Conservation (phyloP, 202 grass and related monocot genomes). For the Panicum hallii region DNA sequence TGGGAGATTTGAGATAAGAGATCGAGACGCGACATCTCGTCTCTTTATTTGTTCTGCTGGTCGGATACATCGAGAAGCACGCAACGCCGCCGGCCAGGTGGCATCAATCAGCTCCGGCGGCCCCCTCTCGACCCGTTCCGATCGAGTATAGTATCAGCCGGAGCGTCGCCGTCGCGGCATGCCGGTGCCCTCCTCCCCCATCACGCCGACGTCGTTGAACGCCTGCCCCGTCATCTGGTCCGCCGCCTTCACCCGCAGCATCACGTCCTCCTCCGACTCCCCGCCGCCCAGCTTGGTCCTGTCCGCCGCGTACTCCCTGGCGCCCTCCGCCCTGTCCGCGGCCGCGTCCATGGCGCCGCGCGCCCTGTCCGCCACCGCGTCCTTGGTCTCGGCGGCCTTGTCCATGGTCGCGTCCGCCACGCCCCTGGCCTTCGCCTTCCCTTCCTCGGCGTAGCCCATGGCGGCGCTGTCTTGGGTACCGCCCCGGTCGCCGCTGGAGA, state of each 20-base stretch:
- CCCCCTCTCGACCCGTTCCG: neutral
- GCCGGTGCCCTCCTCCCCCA: slow-evolving; percentile 59
- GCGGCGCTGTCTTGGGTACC: neutral
- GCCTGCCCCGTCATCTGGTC: slow-evolving; percentile 69
- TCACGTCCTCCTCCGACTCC: slow-evolving; percentile 36
- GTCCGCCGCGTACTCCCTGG: slow-evolving; percentile 28
- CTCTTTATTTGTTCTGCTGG: too few species aligned
- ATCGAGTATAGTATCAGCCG: neutral
- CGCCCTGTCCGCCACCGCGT: slow-evolving; percentile 14
- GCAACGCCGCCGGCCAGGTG: neutral
- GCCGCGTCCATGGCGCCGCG: slow-evolving; percentile 34
- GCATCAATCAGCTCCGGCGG: neutral
- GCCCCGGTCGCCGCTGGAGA: slow-evolving; percentile 14
- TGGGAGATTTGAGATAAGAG: too few species aligned
- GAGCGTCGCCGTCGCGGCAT: neutral
- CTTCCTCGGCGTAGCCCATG: slow-evolving; percentile 37
- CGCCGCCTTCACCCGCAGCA: slow-evolving; percentile 63
- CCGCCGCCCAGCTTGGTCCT: neutral
- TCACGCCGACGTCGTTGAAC: slow-evolving; percentile 65
- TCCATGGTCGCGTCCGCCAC: slow-evolving; percentile 24
- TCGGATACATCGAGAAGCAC: neutral
- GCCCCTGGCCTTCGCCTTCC: slow-evolving; percentile 49
- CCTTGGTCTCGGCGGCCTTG: slow-evolving; percentile 52
- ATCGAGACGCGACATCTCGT: too few species aligned
- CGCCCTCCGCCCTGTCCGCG: slow-evolving; percentile 2